These are phyloP conservation scores for Penicillium simplicissimum DNA, from an alignment of 495 filamentous ascomycete species.

Conservation along the genomic window DNA sequence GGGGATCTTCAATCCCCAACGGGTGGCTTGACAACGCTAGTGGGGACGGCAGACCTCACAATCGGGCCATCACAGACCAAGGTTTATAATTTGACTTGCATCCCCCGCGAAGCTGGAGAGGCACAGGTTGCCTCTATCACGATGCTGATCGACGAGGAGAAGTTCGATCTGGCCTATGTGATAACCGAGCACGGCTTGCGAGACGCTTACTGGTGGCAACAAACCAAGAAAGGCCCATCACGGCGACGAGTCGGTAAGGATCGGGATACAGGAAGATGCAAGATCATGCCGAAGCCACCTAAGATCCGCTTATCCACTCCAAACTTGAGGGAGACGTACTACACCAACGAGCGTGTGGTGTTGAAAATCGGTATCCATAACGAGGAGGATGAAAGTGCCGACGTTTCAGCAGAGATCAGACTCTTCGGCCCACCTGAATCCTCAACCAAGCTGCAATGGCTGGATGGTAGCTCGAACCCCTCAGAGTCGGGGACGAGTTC, in stretches of 20 bases:
- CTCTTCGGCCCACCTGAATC: constrained; percentile 61
- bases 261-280: constrained; percentile 48
- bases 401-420: constrained; percentile 65
- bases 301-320: constrained; percentile 76
- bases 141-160: constrained; percentile 59
- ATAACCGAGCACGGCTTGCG: constrained; percentile 50
- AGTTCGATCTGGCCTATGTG: constrained; percentile 68
- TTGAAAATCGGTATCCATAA: constrained; percentile 74
- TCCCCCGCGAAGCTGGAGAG: constrained; percentile 79
- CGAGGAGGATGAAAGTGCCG: constrained; percentile 77
- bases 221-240: constrained; percentile 38
- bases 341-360: constrained; percentile 72
- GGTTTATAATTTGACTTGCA: constrained; percentile 68
- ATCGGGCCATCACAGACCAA: constrained; percentile 67
- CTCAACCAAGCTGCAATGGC: constrained; percentile 51
- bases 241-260: constrained; percentile 43
- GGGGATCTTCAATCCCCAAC: constrained; percentile 46
- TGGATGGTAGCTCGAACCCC: constrained; percentile 30
- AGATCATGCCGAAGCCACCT: constrained; percentile 83
- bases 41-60: constrained; percentile 64
- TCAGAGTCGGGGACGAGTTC: constrained; percentile 29
- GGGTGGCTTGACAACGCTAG: constrained; percentile 39
- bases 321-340: constrained; percentile 68
- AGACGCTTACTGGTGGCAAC: constrained; percentile 56
- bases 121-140: constrained; percentile 64